Base-by-base conservation (phyloP, 2,329 filamentous ascomycete genomes). In the Trichoderma atroviride region DNA sequence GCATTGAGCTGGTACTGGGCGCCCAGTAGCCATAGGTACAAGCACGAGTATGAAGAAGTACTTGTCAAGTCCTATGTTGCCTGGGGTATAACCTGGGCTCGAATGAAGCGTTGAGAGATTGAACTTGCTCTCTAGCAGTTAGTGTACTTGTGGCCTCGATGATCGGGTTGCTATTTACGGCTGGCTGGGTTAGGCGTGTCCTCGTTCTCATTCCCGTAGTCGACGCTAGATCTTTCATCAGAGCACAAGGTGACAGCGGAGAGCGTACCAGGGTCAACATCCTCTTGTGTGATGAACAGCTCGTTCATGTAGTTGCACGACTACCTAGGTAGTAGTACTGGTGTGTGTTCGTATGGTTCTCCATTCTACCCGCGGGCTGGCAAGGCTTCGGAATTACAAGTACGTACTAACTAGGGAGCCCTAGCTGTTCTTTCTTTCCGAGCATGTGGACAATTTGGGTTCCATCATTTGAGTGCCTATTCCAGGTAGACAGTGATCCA, bases 361-460 rank as follows among this genome's bases (percentile, higher is more conserved):
- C 50, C 62, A 53, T 57, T 1, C 37, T 59, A 59, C 35, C 40
- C 31, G 43, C 19, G 16, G 40, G 33, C 40, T 52, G 63, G 37
- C 63, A 66, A 58, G 29, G 63, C 53, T 58, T 66, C 27, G 63
- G 53, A 22, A 56, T 14, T 58, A 24, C 47, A 16, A 56, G 13
- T 58, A 50, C 43, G n/a, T 29, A 47, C 29, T 31, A 53, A 57
- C 57, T 33, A 58, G 53, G 67, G 47, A 33, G 33, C 43, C 57
- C 68, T 69, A 62, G 40, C 40, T 31, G 29, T 56, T 60, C 50
- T 62, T 69, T 60, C 68, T 65, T 69, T 58, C 68, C 68, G 61
- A 69, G 61, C 68, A 65, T 69, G 68, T 69, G 68, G 68, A 52
- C 60, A 57, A 57, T 55, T 70, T 56, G 62, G 68, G 62, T 56